A percentile compares a stretch with the other conserved stretches of the same genome.
Conservation (phyloP, 495 filamentous ascomycete species). For the Penicillium robsamsonii region DNA sequence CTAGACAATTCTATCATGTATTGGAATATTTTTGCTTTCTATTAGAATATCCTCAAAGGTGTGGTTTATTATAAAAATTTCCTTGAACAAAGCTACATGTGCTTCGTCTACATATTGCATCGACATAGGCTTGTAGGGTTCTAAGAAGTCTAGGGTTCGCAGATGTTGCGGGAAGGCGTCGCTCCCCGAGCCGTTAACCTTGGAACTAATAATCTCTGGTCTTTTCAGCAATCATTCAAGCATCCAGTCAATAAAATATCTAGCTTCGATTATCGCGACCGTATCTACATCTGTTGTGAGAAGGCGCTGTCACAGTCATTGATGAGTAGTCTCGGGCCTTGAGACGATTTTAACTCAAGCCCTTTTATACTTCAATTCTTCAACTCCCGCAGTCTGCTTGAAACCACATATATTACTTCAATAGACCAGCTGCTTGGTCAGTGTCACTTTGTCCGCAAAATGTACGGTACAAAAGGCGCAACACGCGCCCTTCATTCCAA, state of each 20-base stretch:
- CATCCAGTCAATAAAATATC: background rate
- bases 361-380: background rate
- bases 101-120: background rate
- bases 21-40: background rate
- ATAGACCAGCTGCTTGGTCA: background rate
- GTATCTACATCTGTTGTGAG: constrained; percentile 11
- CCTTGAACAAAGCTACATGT: background rate
- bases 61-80: too few species aligned
- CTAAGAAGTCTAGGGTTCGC: constrained; percentile 7
- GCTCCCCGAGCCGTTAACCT: background rate
- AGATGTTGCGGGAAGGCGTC: constrained; percentile 26
- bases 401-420: background rate
- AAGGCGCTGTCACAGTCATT: constrained; percentile 13
- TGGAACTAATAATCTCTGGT: background rate
- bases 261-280: background rate
- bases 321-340: background rate
- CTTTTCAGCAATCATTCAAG: background rate
- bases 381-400: background rate
- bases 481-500: constrained; percentile 15
- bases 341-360: background rate
- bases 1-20: background rate
- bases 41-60: background rate
- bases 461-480: constrained; percentile 8
- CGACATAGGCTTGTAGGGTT: background rate
- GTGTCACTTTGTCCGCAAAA: background rate